A percentile compares a stretch with the other conserved stretches of the same genome.
Conservation (phyloP, 805 yeast genomes). For the Cyberlindnera galapagoensis region DNA sequence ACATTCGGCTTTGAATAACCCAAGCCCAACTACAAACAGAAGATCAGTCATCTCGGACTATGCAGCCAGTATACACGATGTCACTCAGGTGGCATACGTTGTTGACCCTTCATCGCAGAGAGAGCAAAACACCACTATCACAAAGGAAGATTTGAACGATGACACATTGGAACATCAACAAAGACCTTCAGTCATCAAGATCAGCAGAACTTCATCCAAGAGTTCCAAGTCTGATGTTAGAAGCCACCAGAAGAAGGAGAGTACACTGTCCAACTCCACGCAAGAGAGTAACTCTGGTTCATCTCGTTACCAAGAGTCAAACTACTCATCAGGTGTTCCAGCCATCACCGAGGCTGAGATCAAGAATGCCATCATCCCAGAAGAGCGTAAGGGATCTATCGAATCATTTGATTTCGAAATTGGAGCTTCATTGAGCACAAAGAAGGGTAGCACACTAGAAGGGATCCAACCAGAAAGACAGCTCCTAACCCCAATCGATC, state of each 20-base stretch:
- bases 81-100: slow-evolving; percentile 13
- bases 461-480: slow-evolving; percentile 8
- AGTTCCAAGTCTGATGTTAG: slow-evolving; percentile 2
- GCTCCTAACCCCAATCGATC: slow-evolving; percentile 10
- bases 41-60: slow-evolving; percentile 23
- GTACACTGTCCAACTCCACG: slow-evolving; percentile 1
- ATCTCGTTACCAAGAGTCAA: slow-evolving; percentile 1
- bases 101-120: too few species aligned
- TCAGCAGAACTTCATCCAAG: slow-evolving; percentile 11
- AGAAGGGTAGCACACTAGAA: slow-evolving; percentile 7
- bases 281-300: slow-evolving; percentile 3
- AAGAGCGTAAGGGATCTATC: slow-evolving; percentile 7
- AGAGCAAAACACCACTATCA: too few species aligned
- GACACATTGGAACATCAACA: too few species aligned
- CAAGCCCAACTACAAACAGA: slow-evolving; percentile 14
- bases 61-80: slow-evolving; percentile 23
- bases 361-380: slow-evolving; percentile 2
- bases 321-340: neutral
- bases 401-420: slow-evolving; percentile 20
- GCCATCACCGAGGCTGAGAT: neutral
- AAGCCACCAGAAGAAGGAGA: slow-evolving; percentile 5
- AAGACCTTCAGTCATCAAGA: slow-evolving; percentile 17
- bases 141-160: too few species aligned
- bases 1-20: too few species aligned
- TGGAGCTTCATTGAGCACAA: slow-evolving; percentile 19